Evolutionary conservation across 352 stramenopile species (phyloP), one percentile per base, ranked within the genome.

Genomic region (Hyaloperonospora arabidopsidis): DNA sequence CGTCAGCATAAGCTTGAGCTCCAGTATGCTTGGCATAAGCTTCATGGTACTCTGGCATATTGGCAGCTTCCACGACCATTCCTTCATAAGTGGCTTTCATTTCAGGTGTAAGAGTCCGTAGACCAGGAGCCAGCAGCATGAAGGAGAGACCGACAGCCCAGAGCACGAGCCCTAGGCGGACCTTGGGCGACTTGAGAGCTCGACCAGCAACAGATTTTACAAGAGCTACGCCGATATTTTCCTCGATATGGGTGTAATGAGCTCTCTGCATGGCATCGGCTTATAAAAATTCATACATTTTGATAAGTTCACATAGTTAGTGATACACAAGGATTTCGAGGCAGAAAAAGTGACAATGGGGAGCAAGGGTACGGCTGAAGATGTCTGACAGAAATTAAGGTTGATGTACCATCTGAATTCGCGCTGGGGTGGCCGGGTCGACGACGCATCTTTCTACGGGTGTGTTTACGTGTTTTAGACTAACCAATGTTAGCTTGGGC

Each of bases 111-210:
- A 89, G 70, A 0, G 61, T 61, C 45, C 61, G 58, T 13, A 89
- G 59, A 1, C 73, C 82, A 11, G 84, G 82, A 0, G 77, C 70
- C 23, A 89, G 50, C 12, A 94, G 57, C 80, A 92, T 91, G 63
- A 90, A 88, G 58, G 90, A 86, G 12, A 94, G 70, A 1, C 84
- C 84, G n/a, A 89, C 52, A 22, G 73, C 52, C 84, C 84, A 94
- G 1, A 91, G 55, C 10, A 80, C 38, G 8, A 84, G 36, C 2
- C 82, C 77, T n/a, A 75, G 71, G 35, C 80, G 81, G 28, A 89
- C 79, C 38, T 76, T 77, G 36, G 75, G 70, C 4, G 79, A 89
- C 49, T 80, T 53, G 41, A 79, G 65, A 44, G 77, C 81, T 38
- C 63, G 61, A 22, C 55, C 70, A 47, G 82, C 75, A 2, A 87